Evolutionary conservation across 2,329 filamentous ascomycete species (phyloP), one percentile per base, ranked within the genome.

Genomic region (Colletotrichum abscissum): DNA sequence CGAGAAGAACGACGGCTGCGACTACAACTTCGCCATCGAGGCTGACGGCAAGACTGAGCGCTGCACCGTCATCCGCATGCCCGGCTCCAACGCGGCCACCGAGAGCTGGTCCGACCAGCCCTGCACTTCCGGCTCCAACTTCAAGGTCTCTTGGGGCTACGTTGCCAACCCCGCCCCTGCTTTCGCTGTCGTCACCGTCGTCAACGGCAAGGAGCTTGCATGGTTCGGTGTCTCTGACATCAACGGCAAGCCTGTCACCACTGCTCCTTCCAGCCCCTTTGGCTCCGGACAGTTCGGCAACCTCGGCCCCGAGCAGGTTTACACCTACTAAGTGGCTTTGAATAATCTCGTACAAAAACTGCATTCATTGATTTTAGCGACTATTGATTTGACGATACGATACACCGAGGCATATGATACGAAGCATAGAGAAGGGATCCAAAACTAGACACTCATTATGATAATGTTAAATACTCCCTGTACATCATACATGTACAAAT

Each of bases 1-100:
- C 56, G 26, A 28, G 26, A 35, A 26, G 22, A 57, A 66, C 67
- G 42, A 62, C 4, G 60, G 67, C 11, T 73, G 70, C 60, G 70
- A 70, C 60, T 73, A 73, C 70, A 70, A 65, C 67, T 73, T 73
- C 55, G 63, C 52, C 22, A 64, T 73, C 28, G 56, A 73, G 46
- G 67, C 66, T 14, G 67, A 62, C 35, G 70, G 67, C 9, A 14
- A 56, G 59, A 57, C 60, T 4, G 60, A 70, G 66, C 33, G 35
- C 12, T 73, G 70, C 60, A 66, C 60, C 14, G n/a, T 73, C 46
- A 57, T 57, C 22, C 70, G 70, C 60, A 42, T 52, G 56, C 70
- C 60, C 19, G 67, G 35, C 12, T 16, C 60, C 46, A 49, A 62
- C 5, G 67, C 67, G 16, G 67, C 67, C 16, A 65, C 59, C 3